These are phyloP conservation scores for Venturia carpophila DNA, from an alignment of 2,329 filamentous ascomycete species.

Conservation along the genomic window DNA sequence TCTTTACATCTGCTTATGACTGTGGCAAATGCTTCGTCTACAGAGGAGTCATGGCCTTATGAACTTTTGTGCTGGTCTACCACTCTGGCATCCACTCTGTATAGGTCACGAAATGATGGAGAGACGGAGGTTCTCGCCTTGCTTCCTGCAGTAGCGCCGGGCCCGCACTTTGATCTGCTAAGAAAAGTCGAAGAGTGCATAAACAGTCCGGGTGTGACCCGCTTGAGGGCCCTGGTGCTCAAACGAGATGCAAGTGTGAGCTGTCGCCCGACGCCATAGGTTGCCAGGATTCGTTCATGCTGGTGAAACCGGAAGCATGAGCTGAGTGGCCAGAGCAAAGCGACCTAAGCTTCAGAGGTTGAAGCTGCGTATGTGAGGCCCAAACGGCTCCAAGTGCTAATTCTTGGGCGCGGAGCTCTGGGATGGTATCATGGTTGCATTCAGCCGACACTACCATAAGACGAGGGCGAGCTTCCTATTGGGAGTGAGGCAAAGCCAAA, in stretches of 20 bases:
- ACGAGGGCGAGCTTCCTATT: background rate
- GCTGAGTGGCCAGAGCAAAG: conserved; percentile 1
- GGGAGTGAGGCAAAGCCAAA: background rate
- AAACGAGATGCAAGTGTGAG: conserved; percentile 3
- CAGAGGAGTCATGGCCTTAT: background rate
- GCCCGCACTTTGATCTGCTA: background rate
- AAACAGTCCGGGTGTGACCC: background rate
- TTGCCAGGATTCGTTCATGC: background rate
- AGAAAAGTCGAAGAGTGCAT: conserved; percentile 11
- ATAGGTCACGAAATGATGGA: background rate
- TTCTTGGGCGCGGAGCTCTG: conserved; percentile 4
- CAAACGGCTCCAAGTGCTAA: background rate
- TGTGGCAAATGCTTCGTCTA: background rate
- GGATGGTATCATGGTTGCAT: conserved; percentile 1
- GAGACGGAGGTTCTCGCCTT: background rate
- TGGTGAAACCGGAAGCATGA: conserved; percentile 9
- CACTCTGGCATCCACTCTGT: background rate
- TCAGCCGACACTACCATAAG: background rate
- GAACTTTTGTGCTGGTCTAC: background rate
- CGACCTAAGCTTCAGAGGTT: background rate
- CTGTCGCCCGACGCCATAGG: conserved; percentile 6
- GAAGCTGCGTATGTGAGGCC: background rate
- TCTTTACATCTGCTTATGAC: background rate
- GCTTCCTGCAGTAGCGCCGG: background rate
- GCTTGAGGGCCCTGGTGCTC: background rate